These are phyloP conservation scores for Fraxinus floribunda DNA, from an alignment of 305 asterid species.

Conservation along the genomic window DNA sequence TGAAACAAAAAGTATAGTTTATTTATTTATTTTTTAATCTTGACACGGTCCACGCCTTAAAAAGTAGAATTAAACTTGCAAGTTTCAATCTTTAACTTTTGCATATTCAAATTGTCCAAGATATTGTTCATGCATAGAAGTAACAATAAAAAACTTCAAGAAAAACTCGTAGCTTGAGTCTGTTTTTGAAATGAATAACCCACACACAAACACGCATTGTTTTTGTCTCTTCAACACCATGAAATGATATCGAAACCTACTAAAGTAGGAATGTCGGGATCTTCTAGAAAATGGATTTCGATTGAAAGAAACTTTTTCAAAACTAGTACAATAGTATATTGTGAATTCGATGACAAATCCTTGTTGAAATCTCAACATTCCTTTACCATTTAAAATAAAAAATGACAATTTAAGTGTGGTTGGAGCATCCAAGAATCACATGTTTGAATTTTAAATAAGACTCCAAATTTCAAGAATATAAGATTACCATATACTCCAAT, in stretches of 20 bases:
- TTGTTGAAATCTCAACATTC: no score
- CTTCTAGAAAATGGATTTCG: not conserved
- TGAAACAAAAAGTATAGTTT: not conserved
- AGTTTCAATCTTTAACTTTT: not conserved
- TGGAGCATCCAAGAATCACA: not conserved
- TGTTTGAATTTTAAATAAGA: not conserved
- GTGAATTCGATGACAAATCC: not conserved
- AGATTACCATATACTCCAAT: no score
- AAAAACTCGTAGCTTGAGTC: not conserved
- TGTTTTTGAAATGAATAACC: no score
- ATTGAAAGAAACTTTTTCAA: no score
- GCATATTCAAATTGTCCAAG: not conserved
- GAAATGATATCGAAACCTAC: not conserved
- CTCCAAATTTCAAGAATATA: not conserved
- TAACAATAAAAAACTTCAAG: not conserved
- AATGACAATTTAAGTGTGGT: not conserved
- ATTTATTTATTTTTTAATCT: no score
- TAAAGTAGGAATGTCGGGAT: not conserved
- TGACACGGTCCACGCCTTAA: not conserved
- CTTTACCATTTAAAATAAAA: not conserved
- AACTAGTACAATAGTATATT: no score
- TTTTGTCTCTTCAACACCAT: not conserved
- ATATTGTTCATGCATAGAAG: not conserved
- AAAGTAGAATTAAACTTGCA: not conserved
- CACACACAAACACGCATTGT: not conserved